These are phyloP conservation scores for Laguncularia racemosa DNA, from an alignment of 345 rosid genomes.

Conservation along the genomic window DNA sequence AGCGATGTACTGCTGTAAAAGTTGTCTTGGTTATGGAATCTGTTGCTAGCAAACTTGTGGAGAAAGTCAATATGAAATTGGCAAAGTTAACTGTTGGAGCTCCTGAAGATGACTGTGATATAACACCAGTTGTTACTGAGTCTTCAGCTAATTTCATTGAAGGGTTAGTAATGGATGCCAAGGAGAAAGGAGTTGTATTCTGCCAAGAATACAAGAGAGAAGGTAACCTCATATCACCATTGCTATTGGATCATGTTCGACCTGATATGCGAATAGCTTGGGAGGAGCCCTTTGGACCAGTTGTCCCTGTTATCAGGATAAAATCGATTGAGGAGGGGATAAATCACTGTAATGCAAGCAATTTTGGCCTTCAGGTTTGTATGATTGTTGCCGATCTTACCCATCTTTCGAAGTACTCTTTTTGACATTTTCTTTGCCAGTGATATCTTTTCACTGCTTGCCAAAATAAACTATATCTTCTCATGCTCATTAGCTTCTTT, in stretches of 20 bases:
- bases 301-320: constrained; percentile 79
- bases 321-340: constrained; percentile 86
- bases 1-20: constrained; percentile 97
- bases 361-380: constrained; percentile 87
- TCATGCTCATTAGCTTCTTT: too few species aligned
- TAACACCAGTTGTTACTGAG: constrained; percentile 88
- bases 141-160: constrained; percentile 96
- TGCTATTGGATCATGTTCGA: constrained; percentile 82
- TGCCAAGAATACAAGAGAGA: constrained; percentile 86
- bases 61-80: constrained; percentile 76
- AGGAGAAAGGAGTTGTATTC: constrained; percentile 86
- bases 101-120: constrained; percentile 87
- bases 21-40: constrained; percentile 88
- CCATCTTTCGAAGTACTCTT: too few species aligned
- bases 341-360: constrained; percentile 98
- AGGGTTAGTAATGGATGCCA: constrained; percentile 87
- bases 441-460: too few species aligned
- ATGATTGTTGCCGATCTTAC: background rate
- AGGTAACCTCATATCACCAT: constrained; percentile 96
- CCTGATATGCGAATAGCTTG: constrained; percentile 98
- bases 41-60: constrained; percentile 64
- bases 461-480: too few species aligned
- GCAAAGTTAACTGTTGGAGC: constrained; percentile 75
- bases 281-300: constrained; percentile 99
- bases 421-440: too few species aligned